Conservation (phyloP, 169 alveolate genomes). For the Eimeria acervulina region DNA sequence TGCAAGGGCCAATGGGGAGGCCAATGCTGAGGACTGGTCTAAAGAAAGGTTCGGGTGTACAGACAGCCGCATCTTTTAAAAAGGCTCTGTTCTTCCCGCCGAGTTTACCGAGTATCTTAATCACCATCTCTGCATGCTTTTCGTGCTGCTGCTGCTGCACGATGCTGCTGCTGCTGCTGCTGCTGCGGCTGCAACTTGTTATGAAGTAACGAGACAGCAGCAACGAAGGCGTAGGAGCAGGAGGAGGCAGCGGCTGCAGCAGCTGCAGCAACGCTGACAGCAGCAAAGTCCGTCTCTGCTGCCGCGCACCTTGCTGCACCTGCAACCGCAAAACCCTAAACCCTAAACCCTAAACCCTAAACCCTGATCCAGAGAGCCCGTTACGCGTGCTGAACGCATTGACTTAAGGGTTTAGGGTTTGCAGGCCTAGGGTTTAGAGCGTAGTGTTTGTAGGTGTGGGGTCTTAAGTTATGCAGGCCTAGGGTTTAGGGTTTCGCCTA, state of each 20-base stretch:
- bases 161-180: constrained; percentile 74
- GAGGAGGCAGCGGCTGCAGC: constrained; percentile 74
- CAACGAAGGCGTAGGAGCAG: constrained; percentile 62
- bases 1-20: constrained; percentile 57
- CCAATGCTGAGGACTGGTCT: constrained; percentile 70
- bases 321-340: background rate
- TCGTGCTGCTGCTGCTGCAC: constrained; percentile 83
- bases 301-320: constrained; percentile 68
- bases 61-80: constrained; percentile 81
- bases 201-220: constrained; percentile 53
- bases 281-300: constrained; percentile 67
- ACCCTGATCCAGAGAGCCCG: background rate
- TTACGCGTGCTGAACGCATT: background rate
- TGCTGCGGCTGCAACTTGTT: constrained; percentile 48
- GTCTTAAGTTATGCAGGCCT: too few species aligned
- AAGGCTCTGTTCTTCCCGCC: constrained; percentile 89
- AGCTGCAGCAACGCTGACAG: constrained; percentile 68
- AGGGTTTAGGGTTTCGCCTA: background rate
- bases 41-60: constrained; percentile 78
- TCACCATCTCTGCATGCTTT: constrained; percentile 82
- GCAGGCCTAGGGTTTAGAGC: too few species aligned
- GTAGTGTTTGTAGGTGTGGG: too few species aligned
- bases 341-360: constrained; percentile 54
- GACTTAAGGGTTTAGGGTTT: background rate
- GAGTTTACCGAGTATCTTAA: constrained; percentile 85